Evolutionary conservation across 1,284 basidiomycete genomes (phyloP), one percentile per base, ranked within the genome.

Genomic region (Rhizoctonia solani): DNA sequence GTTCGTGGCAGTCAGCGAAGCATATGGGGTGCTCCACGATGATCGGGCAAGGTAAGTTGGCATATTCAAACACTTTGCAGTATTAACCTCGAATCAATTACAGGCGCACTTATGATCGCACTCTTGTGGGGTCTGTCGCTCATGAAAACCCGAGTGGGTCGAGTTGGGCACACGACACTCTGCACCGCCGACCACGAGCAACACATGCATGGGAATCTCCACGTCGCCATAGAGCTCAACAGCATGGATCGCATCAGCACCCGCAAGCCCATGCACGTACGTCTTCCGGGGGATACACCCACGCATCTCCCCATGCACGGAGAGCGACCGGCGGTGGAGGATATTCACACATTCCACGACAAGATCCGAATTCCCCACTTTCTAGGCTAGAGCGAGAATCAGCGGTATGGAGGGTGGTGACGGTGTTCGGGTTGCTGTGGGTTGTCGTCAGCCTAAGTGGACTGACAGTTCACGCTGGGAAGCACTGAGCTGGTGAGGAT

Each of bases 181-280:
- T 68, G 11, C 55, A 30, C 27, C 70, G 61, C 37, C 69, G 67
- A 8, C 50, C 69, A 1, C 59, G 70, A 19, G 70, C 70, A 2
- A 70, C 69, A 30, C 63, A 71, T 29, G 69, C 70, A 19, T 71
- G 69, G 70, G 69, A 70, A 32, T 50, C 59, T 25, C 47, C 49
- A 46, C 50, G 61, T 29, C 46, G 44, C 21, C 66, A 50, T 47
- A 23, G 63, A 19, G 29, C 61, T 3, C 41, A 46, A 6, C 47
- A 56, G 21, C 59, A 59, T 32, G 30, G 46, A 8, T 66, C 52
- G 21, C 37, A 44, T 46, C 53, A 52, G n/a, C 46, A 52, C 58
- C 50, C 59, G 8, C 68, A 68, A 5, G 32, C 50, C 23, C 25
- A 23, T 9, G 29, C 39, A 6, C 52, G 47, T 23, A 32, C 25